Evolutionary conservation across 1,284 basidiomycete genomes (phyloP).

Genomic region (Naganishia liquefaciens): DNA sequence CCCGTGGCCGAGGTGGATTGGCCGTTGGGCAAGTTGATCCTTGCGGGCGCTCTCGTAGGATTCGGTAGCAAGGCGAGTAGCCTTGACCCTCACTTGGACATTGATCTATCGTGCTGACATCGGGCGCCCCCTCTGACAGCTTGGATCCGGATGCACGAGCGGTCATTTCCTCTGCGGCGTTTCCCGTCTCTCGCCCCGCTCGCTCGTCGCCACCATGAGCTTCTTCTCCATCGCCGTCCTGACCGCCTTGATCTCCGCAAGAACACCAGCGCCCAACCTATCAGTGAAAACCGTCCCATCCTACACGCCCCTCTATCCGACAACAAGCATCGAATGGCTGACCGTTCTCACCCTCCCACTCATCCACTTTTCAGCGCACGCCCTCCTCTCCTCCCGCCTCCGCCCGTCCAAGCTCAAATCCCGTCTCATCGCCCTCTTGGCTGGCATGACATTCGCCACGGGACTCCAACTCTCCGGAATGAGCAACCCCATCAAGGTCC

Average conservation of each 20-base stretch:
- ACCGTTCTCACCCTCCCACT: constrained; percentile 17
- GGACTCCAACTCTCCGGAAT: constrained; percentile 64
- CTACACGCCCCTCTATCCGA: constrained; percentile 24
- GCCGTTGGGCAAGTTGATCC: constrained; percentile 49
- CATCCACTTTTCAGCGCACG: constrained; percentile 1
- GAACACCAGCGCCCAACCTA: not conserved
- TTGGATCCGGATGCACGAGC: constrained; percentile 45
- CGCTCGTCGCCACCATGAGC: constrained; percentile 57
- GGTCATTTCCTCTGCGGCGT: constrained; percentile 71
- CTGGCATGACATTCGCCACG: constrained; percentile 61
- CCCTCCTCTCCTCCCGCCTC: constrained; percentile 18
- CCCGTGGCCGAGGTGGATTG: constrained; percentile 39
- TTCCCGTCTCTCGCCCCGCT: constrained; percentile 64
- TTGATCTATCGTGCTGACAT: not conserved
- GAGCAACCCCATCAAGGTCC: constrained; percentile 59
- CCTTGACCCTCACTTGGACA: not conserved
- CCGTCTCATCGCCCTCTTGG: constrained; percentile 53
- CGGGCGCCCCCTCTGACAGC: constrained; percentile 30
- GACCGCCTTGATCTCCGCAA: constrained; percentile 50
- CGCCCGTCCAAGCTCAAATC: not conserved
- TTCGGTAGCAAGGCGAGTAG: constrained; percentile 63
- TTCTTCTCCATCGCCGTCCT: constrained; percentile 62
- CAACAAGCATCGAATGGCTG: constrained; percentile 55
- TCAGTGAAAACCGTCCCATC: constrained; percentile 26
- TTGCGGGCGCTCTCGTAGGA: constrained; percentile 65